Evolutionary conservation across 768 basidiomycete species (phyloP).

Genomic region (Lyophyllum shimeji): DNA sequence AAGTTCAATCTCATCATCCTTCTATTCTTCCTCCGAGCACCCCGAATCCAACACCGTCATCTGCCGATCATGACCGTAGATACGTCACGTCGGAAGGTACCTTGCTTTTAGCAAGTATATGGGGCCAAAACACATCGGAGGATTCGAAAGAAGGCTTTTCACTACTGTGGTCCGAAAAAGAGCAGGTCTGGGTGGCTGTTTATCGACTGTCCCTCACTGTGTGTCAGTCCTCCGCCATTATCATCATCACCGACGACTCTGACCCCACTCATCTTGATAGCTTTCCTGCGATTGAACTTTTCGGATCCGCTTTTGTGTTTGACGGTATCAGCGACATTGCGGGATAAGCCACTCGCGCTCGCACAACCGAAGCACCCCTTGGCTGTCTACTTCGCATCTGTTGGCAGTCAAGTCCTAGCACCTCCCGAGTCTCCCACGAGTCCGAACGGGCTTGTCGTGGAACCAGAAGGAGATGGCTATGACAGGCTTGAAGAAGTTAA

Average conservation of each 20-base stretch:
- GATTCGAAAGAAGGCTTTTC: slow-evolving; percentile 57
- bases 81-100: slow-evolving; percentile 83
- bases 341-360: slow-evolving; percentile 66
- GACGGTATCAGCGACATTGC: slow-evolving; percentile 84
- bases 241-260: background rate
- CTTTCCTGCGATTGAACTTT: slow-evolving; percentile 70
- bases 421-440: slow-evolving; percentile 34
- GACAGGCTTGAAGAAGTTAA: slow-evolving; percentile 58
- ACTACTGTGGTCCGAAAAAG: slow-evolving; percentile 62
- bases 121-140: slow-evolving; percentile 60
- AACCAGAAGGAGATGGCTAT: slow-evolving; percentile 36
- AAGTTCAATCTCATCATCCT: slow-evolving; percentile 43
- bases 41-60: slow-evolving; percentile 79
- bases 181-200: slow-evolving; percentile 73
- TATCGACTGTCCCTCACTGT: slow-evolving; percentile 79
- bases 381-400: slow-evolving; percentile 34
- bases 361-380: slow-evolving; percentile 45
- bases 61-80: slow-evolving; percentile 68
- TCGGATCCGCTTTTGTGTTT: slow-evolving; percentile 78
- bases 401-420: slow-evolving; percentile 34
- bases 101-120: slow-evolving; percentile 64
- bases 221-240: slow-evolving; percentile 49
- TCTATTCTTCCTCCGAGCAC: slow-evolving; percentile 81
- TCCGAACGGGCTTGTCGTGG: slow-evolving; percentile 25
- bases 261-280: slow-evolving; percentile 35